A percentile compares a stretch with the other conserved stretches of the same genome.
Evolutionary conservation across 495 filamentous ascomycete genomes (phyloP).

Genomic region (Viridothelium virens): DNA sequence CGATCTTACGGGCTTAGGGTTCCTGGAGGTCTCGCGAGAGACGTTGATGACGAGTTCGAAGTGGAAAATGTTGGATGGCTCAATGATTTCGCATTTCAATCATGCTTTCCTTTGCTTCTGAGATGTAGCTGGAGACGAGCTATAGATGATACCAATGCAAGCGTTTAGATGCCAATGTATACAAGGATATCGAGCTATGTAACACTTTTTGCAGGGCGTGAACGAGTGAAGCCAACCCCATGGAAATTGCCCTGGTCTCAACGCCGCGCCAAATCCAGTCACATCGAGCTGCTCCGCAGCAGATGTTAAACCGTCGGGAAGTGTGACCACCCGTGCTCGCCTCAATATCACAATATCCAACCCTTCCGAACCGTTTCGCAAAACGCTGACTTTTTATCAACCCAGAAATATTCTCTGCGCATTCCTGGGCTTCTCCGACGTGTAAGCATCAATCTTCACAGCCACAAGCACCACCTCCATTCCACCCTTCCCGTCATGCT

Average conservation of each 20-base stretch:
- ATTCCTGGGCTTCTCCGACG: constrained; percentile 62
- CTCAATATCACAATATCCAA: background rate
- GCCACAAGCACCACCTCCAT: constrained; percentile 62
- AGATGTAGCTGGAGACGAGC: background rate
- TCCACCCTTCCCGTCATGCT: constrained; percentile 42
- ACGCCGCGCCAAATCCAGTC: constrained; percentile 2
- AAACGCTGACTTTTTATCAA: constrained; percentile 1
- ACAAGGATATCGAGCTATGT: too few relatives aligned
- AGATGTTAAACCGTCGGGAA: background rate
- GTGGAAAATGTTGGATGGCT: too few relatives aligned
- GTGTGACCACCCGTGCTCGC: background rate
- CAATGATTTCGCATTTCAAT: too few relatives aligned
- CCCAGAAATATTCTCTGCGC: constrained; percentile 56
- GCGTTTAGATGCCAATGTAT: too few relatives aligned
- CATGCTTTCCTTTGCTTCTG: too few relatives aligned
- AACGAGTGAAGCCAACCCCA: background rate
- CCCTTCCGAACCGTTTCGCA: background rate
- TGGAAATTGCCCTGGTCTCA: background rate
- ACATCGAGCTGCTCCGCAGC: background rate
- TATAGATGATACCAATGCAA: background rate
- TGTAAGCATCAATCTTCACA: constrained; percentile 74
- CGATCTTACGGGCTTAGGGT: too few relatives aligned
- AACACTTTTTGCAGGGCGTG: background rate
- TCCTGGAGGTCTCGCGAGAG: too few relatives aligned
- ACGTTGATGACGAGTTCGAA: too few relatives aligned